A percentile compares a stretch with the other conserved stretches of the same genome.
These are phyloP conservation scores for Daldinia sp. DNA, from an alignment of 2,329 filamentous ascomycete species.

Conservation along the genomic window DNA sequence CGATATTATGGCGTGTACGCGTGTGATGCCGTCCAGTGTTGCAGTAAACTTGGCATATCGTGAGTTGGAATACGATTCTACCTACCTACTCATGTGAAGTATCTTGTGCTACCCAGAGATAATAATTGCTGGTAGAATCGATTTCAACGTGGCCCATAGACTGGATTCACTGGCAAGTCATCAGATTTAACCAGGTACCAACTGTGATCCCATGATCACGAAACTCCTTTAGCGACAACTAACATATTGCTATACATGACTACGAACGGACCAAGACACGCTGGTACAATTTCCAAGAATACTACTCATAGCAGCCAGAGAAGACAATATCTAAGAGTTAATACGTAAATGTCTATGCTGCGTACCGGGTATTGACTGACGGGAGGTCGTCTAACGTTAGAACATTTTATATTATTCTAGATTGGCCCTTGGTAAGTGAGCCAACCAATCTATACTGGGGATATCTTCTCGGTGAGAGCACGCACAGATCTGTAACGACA, in stretches of 20 bases:
- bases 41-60: conserved; percentile 8
- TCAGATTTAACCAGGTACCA: not conserved
- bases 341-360: not conserved
- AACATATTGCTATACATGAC: not conserved
- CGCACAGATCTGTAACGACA: not conserved
- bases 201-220: not conserved
- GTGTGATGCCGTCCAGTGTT: conserved; percentile 8
- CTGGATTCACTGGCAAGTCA: not conserved
- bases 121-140: not conserved
- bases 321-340: not conserved
- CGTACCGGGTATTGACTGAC: not conserved
- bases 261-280: not conserved
- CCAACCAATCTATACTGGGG: not conserved
- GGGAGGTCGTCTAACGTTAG: not conserved
- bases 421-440: not conserved
- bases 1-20: no score
- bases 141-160: not conserved
- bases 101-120: not conserved
- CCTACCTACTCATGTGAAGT: not conserved
- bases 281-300: not conserved
- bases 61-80: not conserved
- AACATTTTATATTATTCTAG: not conserved
- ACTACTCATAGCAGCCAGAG: not conserved
- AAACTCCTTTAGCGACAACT: not conserved
- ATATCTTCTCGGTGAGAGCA: not conserved